Evolutionary conservation across 768 basidiomycete genomes (phyloP).

Genomic region (Hebeloma cylindrosporum): DNA sequence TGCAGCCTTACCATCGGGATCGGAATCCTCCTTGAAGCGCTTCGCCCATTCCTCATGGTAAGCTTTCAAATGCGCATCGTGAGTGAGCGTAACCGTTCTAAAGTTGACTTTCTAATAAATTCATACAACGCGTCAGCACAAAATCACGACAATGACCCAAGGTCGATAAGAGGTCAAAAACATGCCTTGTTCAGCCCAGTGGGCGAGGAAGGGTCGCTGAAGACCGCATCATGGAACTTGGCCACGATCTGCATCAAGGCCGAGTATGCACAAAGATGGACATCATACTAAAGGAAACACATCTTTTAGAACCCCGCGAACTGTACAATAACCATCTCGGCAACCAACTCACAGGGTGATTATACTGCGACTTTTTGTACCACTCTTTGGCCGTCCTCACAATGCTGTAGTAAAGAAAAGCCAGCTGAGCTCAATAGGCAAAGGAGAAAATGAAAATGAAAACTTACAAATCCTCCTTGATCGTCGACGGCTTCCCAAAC

Average conservation of each 20-base stretch:
- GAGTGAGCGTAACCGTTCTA: constrained; percentile 56
- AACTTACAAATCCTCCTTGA: constrained; percentile 79
- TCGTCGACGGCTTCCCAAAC: constrained; percentile 86
- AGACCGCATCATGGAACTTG: constrained; percentile 75
- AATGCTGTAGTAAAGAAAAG: no score
- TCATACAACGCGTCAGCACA: no score
- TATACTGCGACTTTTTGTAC: constrained; percentile 70
- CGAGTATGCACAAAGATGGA: constrained; percentile 75
- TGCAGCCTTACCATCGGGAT: constrained; percentile 50
- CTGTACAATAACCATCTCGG: background rate
- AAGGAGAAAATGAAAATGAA: background rate
- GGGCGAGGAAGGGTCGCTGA: constrained; percentile 65
- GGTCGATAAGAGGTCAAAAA: background rate
- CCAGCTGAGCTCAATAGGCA: background rate
- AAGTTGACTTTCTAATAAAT: constrained; percentile 68
- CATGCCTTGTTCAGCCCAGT: constrained; percentile 69
- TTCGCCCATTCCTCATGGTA: constrained; percentile 69
- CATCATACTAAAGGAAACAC: constrained; percentile 52
- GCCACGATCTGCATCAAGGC: constrained; percentile 68
- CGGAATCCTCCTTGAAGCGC: constrained; percentile 60
- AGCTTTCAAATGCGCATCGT: constrained; percentile 55
- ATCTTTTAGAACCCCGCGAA: background rate
- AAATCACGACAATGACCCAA: constrained; percentile 4
- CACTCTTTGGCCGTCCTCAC: constrained; percentile 71
- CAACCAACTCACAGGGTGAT: constrained; percentile 44